phyloP scores from a whole-genome alignment of 2,329 filamentous ascomycete species.

The Cytospora leucostoma region DNA sequence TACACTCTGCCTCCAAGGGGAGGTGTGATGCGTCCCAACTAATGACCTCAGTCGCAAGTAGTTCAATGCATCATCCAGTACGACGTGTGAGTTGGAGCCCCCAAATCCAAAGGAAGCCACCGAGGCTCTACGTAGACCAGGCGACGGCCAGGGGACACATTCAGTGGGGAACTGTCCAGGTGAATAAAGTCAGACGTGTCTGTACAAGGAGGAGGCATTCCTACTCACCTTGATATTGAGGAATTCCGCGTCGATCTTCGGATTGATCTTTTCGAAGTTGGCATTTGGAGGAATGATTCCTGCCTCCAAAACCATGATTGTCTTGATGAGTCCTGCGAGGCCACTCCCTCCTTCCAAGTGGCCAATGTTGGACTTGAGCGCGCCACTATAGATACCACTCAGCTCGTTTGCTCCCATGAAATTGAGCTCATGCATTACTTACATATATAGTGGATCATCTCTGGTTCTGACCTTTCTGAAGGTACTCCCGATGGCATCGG shows the following conservation, averaged over 20 bases:
- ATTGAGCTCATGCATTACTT: not conserved
- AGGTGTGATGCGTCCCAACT: no score
- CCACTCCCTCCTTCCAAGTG: constrained; percentile 22
- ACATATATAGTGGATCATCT: constrained; percentile 22
- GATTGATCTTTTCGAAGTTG: constrained; percentile 30
- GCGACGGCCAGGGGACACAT: no score
- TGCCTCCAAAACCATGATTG: constrained; percentile 18
- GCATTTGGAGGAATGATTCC: constrained; percentile 35
- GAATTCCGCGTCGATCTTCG: not conserved
- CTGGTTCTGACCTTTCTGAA: constrained; percentile 25
- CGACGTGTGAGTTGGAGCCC: constrained; percentile 47
- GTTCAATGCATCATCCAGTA: constrained; percentile 36
- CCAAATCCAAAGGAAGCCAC: constrained; percentile 44
- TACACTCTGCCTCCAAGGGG: no score
- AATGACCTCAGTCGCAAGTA: no score
- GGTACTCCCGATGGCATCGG: constrained; percentile 37
- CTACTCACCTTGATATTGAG: constrained; percentile 23
- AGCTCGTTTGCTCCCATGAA: no score
- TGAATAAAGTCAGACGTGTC: not conserved
- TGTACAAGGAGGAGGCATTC: constrained; percentile 25
- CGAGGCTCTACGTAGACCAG: constrained; percentile 27
- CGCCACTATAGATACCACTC: no score
- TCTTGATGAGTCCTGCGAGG: constrained; percentile 24
- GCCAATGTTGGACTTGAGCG: constrained; percentile 36
- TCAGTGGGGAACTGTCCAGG: no score